Base-by-base conservation (phyloP, 1,284 basidiomycete species). In the Kwoniella shivajii region DNA sequence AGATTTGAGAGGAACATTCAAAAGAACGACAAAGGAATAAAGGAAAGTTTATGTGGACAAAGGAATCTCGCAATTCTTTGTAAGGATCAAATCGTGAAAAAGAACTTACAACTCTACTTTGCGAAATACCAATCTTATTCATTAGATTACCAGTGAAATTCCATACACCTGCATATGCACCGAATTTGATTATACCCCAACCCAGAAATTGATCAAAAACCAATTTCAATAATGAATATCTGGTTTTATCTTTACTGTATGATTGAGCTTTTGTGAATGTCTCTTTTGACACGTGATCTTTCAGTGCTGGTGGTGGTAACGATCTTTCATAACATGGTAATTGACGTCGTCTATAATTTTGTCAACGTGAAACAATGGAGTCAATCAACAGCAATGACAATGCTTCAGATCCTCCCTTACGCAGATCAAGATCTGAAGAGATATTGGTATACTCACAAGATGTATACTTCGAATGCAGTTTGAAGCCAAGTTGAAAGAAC, bases 221-320 rank as follows among this genome's bases (percentile, higher is more conserved):
- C 1, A 86, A 85, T 0, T 87, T 85, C 61, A 92, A 74, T 44
- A 96, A 79, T 1, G 85, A 84, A 76, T 90, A 95, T 67, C 84
- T 84, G n/a, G 92, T 88, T 79, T 98, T 97, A 83, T 95, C 91
- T 48, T 84, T 84, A 18, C 92, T 91, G 79, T 99, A 99, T 26
- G 81, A 79, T 76, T 98, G 94, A 0, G 92, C 93, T 71, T 96
- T 96, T 59, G 85, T 79, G 77, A 93, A 96, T 6, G 86, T 87
- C 1, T 88, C 85, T 16, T 81, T 74, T 6, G 83, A 82, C 64
- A 96, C 88, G 72, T 95, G 88, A 0, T 79, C 78, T 0, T 84
- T 85, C 4, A 97, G 84, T 1, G 85, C 86, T 0, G 84, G 74
- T 0, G 93, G 94, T 0, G 93, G 91, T n/a, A 82, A 79, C 0